Evolutionary conservation across 441 rosid species (phyloP).

Genomic region (Adansonia grandidieri): DNA sequence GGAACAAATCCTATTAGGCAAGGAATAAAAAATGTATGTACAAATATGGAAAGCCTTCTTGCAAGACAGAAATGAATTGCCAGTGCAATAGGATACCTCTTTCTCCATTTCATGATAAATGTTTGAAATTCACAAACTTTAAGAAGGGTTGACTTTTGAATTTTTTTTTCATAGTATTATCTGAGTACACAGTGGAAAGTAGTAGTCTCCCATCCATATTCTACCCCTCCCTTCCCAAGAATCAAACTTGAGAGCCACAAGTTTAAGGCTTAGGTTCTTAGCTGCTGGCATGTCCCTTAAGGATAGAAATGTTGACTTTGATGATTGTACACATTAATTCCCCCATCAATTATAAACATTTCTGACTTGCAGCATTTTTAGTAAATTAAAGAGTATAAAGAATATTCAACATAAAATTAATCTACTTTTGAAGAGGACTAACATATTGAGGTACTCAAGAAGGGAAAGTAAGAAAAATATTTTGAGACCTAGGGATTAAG

Average conservation of each 20-base stretch:
- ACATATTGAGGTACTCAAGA: slow-evolving; percentile 9
- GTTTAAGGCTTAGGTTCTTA: slow-evolving; percentile 12
- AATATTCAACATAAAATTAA: neutral
- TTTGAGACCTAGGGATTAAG: neutral
- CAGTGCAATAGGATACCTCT: neutral
- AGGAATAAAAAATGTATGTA: neutral
- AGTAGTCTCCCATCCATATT: neutral
- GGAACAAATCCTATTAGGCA: neutral
- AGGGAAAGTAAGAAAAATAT: slow-evolving; percentile 5
- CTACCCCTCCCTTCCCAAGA: slow-evolving; percentile 1
- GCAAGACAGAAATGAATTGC: neutral
- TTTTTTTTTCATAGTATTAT: neutral
- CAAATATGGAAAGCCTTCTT: slow-evolving; percentile 9
- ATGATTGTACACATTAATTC: slow-evolving; percentile 7
- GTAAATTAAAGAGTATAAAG: neutral
- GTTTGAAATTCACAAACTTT: neutral
- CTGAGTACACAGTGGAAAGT: neutral
- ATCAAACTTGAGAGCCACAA: slow-evolving; percentile 12
- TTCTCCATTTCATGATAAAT: neutral
- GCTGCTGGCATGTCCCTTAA: neutral
- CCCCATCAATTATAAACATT: neutral
- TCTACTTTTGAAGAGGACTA: neutral
- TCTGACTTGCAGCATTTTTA: neutral
- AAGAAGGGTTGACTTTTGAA: neutral
- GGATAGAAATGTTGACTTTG: neutral